Conservation (phyloP, 1,284 basidiomycete species). For the Anthracocystis panici-leucophaei region DNA sequence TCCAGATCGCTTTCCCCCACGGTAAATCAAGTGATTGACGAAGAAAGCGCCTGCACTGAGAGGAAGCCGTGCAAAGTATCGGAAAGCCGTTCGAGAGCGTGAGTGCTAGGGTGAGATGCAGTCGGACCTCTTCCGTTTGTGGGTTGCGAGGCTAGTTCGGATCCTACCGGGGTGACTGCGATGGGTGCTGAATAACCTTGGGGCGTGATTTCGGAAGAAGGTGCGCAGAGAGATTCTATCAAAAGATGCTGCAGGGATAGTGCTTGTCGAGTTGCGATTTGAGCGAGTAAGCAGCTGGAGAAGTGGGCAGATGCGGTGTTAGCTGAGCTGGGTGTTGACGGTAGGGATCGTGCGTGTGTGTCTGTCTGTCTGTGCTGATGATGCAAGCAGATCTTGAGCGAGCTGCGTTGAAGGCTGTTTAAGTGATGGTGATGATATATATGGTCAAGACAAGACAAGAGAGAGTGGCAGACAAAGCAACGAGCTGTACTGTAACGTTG, state of each 20-base stretch:
- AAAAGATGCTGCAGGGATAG: background rate
- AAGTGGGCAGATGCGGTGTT: background rate
- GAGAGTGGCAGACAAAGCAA: background rate
- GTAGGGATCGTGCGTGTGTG: conserved; percentile 2
- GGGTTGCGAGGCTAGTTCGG: background rate
- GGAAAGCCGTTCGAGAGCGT: background rate
- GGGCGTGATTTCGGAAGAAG: background rate
- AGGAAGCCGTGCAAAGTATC: background rate
- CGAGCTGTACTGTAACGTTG: no score
- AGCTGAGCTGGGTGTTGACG: background rate
- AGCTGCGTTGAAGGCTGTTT: background rate
- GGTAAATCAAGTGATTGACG: background rate
- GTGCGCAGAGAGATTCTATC: background rate
- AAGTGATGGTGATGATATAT: conserved; percentile 1
- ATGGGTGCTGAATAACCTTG: background rate
- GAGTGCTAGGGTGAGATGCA: background rate
- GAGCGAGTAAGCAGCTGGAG: background rate
- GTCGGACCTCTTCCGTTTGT: background rate
- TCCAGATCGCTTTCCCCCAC: background rate
- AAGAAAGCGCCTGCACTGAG: background rate
- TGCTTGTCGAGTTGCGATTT: no score
- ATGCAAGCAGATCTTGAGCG: background rate
- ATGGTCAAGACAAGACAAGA: background rate
- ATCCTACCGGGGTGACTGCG: background rate
- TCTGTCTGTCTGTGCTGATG: background rate